Evolutionary conservation across 1,139 yeast genomes (phyloP), one percentile per base, ranked within the genome.

Genomic region (Candida labiduridarum): DNA sequence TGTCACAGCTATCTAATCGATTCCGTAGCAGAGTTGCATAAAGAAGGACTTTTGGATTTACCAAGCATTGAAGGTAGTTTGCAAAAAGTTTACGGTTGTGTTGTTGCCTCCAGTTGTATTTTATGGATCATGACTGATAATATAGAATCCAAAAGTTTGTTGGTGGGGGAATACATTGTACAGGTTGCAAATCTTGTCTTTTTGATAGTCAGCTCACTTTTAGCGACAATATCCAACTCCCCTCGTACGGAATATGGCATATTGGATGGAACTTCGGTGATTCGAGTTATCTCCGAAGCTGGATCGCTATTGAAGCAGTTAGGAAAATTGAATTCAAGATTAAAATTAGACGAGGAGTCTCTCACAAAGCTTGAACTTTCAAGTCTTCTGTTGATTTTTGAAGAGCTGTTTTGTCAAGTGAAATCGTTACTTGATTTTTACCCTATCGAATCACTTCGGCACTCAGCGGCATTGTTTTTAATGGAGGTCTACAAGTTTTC

Each of bases 401-500:
- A 48, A 34, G 51, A 44, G 12, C 47, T 33, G n/a, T 44, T 41
- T 9, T 41, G 36, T 33, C 42, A 48, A 10, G 55, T 47, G 2
- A 44, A 49, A 35, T 46, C 38, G 2, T 16, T 46, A 10, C 25
- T 22, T 22, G 25, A 22, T 22, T 39, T 42, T 8, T 7, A 49
- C 12, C 51, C 55, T 9, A 36, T 51, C 7, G 55, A 51, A 44
- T 22, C 46, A 9, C 44, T 55, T 15, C 53, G 41, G 27, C 10
- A 40, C 27, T 41, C 53, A 10, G 52, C 50, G 3, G 49, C 49
- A 9, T 43, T 43, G 56, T 49, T 49, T 14, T 34, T 57, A 11
- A 41, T 52, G 7, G 50, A 49, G 9, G 72, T 86, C 8, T 86
- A 83, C 61, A 65, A 71, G 25, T 60, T 59, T 10, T 67, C 76